Evolutionary conservation across 2,329 filamentous ascomycete species (phyloP), one percentile per base, ranked within the genome.

Genomic region (Sphaceloma murrayae): DNA sequence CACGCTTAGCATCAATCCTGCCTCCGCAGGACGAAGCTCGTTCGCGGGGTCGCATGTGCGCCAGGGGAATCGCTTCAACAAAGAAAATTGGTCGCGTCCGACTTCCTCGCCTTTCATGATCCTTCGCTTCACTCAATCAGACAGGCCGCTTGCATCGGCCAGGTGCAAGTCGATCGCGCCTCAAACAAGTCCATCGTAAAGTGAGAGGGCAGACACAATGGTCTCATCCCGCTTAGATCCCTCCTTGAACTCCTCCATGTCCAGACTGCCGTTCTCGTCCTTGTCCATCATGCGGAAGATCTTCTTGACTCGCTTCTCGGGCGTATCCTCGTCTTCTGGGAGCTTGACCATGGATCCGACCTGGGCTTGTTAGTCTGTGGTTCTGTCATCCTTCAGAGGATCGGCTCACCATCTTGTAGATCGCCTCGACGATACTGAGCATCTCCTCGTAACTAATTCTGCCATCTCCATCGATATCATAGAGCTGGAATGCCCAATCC

Each of bases 201-300:
- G 73, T 47, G 88, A 95, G 59, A 98, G 72, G 24, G 91, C 91
- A 45, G 89, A 96, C 48, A 98, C 91, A 60, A 98, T 98, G 7
- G 91, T 98, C 70, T 96, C 89, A 66, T 98, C 91, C 48, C 88
- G 84, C 73, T 96, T 95, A 70, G 87, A 94, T 54, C 91, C 91
- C 68, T 98, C 91, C 69, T 96, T 96, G 74, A 98, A 98, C 64
- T 98, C 91, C 49, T 88, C 82, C 75, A 95, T 89, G 63, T 96
- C 89, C 56, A 98, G 69, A 60, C 85, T 93, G 56, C 89, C 91
- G 62, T 96, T 96, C 70, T 96, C 89, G 63, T 98, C 91, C 75
- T 98, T 98, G 73, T 98, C 91, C 91, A 98, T 98, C 91, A 96
- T 96, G 58, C 82, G 76, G 74, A 98, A 98, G 65, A 98, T 96